Evolutionary conservation across 768 basidiomycete species (phyloP).

Genomic region (Podaxis carcinomalis): DNA sequence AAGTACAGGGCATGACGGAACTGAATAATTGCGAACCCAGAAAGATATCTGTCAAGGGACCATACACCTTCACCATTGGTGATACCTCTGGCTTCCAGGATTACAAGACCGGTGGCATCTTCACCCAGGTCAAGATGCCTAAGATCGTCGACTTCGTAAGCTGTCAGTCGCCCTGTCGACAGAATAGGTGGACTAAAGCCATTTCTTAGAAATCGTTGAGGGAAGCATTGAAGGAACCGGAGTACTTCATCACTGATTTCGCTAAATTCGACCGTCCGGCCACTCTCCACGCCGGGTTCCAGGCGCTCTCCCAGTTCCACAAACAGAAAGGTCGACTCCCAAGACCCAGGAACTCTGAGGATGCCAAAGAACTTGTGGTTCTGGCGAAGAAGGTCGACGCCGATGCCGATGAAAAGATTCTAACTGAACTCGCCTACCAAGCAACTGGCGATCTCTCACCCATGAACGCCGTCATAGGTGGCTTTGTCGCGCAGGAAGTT

Average conservation of each 20-base stretch:
- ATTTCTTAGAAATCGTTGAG: conserved; percentile 79
- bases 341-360: conserved; percentile 74
- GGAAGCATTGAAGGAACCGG: conserved; percentile 78
- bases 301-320: conserved; percentile 80
- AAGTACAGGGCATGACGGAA: conserved; percentile 93
- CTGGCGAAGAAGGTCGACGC: conserved; percentile 75
- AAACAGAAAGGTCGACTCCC: conserved; percentile 67
- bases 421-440: conserved; percentile 87
- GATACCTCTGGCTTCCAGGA: conserved; percentile 75
- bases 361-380: conserved; percentile 67
- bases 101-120: conserved; percentile 88
- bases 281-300: conserved; percentile 91
- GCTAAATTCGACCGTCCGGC: conserved; percentile 94
- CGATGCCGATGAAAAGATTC: conserved; percentile 75
- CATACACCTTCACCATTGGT: conserved; percentile 96
- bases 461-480: conserved; percentile 89
- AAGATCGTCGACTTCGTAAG: conserved; percentile 92
- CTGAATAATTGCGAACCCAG: conserved; percentile 89
- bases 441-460: conserved; percentile 89
- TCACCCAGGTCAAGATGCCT: conserved; percentile 99
- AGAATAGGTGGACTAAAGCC: conserved; percentile 3
- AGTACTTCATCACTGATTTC: conserved; percentile 93
- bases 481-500: conserved; percentile 97
- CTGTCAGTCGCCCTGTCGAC: conserved; percentile 13
- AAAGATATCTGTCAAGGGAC: conserved; percentile 91